A percentile compares a stretch with the other conserved stretches of the same genome.
phyloP scores from a whole-genome alignment of 2,329 filamentous ascomycete genomes.

The Cladosporium austrohemisphaericum region DNA sequence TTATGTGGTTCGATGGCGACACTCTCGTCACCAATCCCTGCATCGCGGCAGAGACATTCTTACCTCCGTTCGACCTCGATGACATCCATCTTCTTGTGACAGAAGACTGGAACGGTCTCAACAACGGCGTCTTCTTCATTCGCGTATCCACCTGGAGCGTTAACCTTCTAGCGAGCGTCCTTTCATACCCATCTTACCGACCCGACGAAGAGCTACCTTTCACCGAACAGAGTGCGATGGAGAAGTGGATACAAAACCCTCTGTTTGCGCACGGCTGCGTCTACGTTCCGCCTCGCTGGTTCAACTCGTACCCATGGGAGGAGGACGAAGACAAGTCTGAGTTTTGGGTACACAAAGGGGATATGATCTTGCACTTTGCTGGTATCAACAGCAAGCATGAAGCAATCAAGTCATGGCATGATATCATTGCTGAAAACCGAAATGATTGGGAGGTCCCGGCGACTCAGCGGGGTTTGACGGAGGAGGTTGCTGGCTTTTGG shows the following conservation, averaged over 20 bases:
- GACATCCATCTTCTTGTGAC: slow-evolving; percentile 27
- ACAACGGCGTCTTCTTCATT: slow-evolving; percentile 31
- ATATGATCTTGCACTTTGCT: slow-evolving; percentile 44
- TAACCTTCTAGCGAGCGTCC: slow-evolving; percentile 21
- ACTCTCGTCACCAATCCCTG: slow-evolving; percentile 29
- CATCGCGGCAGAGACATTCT: slow-evolving; percentile 31
- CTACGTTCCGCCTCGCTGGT: background rate
- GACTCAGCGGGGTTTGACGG: slow-evolving; percentile 34
- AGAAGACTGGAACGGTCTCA: slow-evolving; percentile 26
- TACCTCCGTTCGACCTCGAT: slow-evolving; percentile 28
- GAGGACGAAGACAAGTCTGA: background rate
- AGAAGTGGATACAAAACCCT: background rate
- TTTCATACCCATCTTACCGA: slow-evolving; percentile 15
- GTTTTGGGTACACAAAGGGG: slow-evolving; percentile 37
- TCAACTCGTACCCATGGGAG: background rate
- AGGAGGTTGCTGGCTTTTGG: slow-evolving; percentile 36
- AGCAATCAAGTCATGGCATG: slow-evolving; percentile 36
- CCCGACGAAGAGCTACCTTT: background rate
- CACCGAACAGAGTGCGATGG: background rate
- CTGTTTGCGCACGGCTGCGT: background rate
- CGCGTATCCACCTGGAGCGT: slow-evolving; percentile 26
- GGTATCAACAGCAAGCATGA: slow-evolving; percentile 33
- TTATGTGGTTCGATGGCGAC: slow-evolving; percentile 23
- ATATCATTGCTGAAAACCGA: slow-evolving; percentile 33
- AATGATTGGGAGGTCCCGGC: slow-evolving; percentile 39